Conservation (phyloP, 1,139 yeast species). For the Lodderomyces oxycetoniae region DNA sequence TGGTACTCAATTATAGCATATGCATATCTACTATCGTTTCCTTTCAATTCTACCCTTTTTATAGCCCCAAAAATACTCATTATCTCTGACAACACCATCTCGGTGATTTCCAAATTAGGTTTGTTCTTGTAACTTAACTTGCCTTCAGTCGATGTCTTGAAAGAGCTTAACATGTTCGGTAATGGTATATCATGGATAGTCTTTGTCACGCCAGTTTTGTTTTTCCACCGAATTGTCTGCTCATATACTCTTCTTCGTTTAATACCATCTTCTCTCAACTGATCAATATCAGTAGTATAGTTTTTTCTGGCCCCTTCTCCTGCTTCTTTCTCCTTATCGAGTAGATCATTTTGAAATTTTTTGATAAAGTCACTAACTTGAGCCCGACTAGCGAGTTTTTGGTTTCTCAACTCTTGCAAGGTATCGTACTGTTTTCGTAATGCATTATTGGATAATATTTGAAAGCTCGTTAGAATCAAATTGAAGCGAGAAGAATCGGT, state of each 20-base stretch:
- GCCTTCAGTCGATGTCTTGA: slow-evolving; percentile 3
- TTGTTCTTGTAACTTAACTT: slow-evolving; percentile 39
- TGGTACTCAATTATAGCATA: slow-evolving; percentile 34
- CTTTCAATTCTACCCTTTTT: slow-evolving; percentile 14
- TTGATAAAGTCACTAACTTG: slow-evolving; percentile 25
- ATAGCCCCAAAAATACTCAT: slow-evolving; percentile 48
- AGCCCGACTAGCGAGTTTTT: slow-evolving; percentile 13
- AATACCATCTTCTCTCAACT: slow-evolving; percentile 28
- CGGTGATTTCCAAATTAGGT: slow-evolving; percentile 31
- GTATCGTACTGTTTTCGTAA: slow-evolving; percentile 35
- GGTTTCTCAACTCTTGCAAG: slow-evolving; percentile 17
- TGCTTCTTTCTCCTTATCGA: slow-evolving; percentile 10
- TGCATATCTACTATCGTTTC: slow-evolving; percentile 28
- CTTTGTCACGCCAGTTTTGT: slow-evolving; percentile 1
- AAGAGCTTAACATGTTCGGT: background rate
- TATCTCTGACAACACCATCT: slow-evolving; percentile 30
- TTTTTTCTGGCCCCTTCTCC: background rate
- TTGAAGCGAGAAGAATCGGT: slow-evolving; percentile 35
- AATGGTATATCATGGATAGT: slow-evolving; percentile 8
- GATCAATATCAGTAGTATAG: slow-evolving; percentile 20
- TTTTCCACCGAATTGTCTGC: background rate
- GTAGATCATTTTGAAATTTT: slow-evolving; percentile 32
- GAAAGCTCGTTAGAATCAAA: slow-evolving; percentile 34
- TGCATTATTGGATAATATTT: slow-evolving; percentile 30
- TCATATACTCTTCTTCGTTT: slow-evolving; percentile 24